Percentiles rank a stretch among this genome's conserved stretches.
These are phyloP conservation scores for Dryas drummondii DNA, from an alignment of 306 rosid species.

Conservation along the genomic window DNA sequence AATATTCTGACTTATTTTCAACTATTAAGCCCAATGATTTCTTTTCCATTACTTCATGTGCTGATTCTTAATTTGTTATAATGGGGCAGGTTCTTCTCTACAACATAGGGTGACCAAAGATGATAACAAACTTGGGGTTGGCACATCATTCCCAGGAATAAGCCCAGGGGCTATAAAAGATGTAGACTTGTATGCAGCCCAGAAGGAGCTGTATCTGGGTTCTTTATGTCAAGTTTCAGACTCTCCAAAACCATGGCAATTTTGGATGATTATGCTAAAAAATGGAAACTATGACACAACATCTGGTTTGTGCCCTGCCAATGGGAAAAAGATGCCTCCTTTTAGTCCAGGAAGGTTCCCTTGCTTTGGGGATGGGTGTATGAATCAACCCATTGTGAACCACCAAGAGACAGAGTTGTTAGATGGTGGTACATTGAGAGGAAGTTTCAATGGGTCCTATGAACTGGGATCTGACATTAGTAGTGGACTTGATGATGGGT, in stretches of 20 bases:
- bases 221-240: slow-evolving; percentile 52
- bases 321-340: slow-evolving; percentile 57
- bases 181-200: slow-evolving; percentile 61
- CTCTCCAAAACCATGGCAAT: slow-evolving; percentile 67
- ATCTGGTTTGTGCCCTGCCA: slow-evolving; percentile 59
- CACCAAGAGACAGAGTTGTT: slow-evolving; percentile 46
- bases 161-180: slow-evolving; percentile 26
- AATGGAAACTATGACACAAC: slow-evolving; percentile 62
- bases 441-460: slow-evolving; percentile 67
- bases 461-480: slow-evolving; percentile 46
- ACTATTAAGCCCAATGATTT: too few relatives aligned
- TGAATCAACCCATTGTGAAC: slow-evolving; percentile 67
- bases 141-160: slow-evolving; percentile 48
- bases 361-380: slow-evolving; percentile 75
- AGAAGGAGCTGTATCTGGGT: slow-evolving; percentile 68
- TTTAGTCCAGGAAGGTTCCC: slow-evolving; percentile 60
- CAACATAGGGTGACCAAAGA: slow-evolving; percentile 45
- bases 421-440: slow-evolving; percentile 39
- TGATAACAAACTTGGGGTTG: slow-evolving; percentile 63
- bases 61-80: slow-evolving; percentile 11
- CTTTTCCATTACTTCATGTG: not conserved
- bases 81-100: slow-evolving; percentile 42
- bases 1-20: too few relatives aligned
- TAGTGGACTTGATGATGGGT: slow-evolving; percentile 31
- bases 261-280: slow-evolving; percentile 87